Evolutionary conservation across 2,329 filamentous ascomycete species (phyloP).

Genomic region (Capronia epimyces): DNA sequence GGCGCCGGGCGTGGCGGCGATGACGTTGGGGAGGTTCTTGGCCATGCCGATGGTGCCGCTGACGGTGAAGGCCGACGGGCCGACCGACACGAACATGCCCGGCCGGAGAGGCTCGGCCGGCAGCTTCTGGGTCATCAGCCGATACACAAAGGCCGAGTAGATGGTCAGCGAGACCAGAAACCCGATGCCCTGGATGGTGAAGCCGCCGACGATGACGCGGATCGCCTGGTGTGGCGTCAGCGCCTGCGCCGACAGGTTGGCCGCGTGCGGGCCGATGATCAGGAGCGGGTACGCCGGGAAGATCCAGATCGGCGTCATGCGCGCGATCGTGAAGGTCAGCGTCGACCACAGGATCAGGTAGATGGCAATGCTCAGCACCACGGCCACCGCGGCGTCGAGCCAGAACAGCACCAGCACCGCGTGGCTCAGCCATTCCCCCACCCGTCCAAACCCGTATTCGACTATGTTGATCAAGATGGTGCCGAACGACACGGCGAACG

Average conservation of each 20-base stretch:
- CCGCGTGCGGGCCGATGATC: conserved; percentile 68
- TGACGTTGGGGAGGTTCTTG: conserved; percentile 43
- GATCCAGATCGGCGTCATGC: conserved; percentile 85
- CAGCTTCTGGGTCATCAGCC: conserved; percentile 81
- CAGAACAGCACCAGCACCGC: conserved; percentile 66
- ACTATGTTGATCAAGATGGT: conserved; percentile 73
- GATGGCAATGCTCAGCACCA: conserved; percentile 62
- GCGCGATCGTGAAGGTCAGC: conserved; percentile 65
- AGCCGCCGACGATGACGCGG: conserved; percentile 55
- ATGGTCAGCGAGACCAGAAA: conserved; percentile 69
- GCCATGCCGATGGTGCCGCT: conserved; percentile 57
- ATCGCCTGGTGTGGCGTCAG: conserved; percentile 40
- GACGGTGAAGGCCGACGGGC: conserved; percentile 66
- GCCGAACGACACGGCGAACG: conserved; percentile 62
- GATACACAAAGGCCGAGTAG: conserved; percentile 76
- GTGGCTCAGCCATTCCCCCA: conserved; percentile 56
- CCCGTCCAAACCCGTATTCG: conserved; percentile 64
- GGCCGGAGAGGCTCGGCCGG: conserved; percentile 70
- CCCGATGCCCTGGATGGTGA: conserved; percentile 58
- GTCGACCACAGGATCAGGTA: conserved; percentile 69
- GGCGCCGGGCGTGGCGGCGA: conserved; percentile 36
- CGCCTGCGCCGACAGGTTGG: conserved; percentile 49
- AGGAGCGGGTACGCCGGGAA: conserved; percentile 80
- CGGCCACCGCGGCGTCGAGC: conserved; percentile 65
- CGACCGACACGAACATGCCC: conserved; percentile 80